phyloP scores from a whole-genome alignment of 2,329 filamentous ascomycete species.

The Hirsutella rhossiliensis region DNA sequence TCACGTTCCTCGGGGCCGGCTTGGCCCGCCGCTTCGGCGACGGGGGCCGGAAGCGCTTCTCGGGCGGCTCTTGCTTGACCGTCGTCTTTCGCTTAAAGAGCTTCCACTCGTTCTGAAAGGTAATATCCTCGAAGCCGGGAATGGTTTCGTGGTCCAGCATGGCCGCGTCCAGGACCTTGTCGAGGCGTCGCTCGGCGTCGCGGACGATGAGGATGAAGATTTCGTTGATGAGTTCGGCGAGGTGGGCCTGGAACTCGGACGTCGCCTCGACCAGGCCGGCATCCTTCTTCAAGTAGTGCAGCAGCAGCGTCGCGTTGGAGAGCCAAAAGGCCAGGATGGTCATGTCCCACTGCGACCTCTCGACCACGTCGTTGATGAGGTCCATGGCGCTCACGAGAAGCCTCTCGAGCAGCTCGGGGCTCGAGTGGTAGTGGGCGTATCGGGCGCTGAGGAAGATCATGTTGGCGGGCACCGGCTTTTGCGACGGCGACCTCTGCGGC shows the following conservation, averaged over 20 bases:
- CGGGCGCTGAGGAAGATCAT: conserved; percentile 91
- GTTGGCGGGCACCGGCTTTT: conserved; percentile 95
- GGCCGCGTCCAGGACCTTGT: conserved; percentile 84
- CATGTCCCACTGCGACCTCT: conserved; percentile 97
- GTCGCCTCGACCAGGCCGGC: conserved; percentile 68
- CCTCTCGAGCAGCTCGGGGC: conserved; percentile 67
- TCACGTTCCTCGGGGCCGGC: conserved; percentile 87
- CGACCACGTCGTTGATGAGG: conserved; percentile 95
- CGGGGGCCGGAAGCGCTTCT: conserved; percentile 83
- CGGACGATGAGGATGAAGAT: conserved; percentile 97
- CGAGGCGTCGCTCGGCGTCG: conserved; percentile 88
- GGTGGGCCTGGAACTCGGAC: conserved; percentile 79
- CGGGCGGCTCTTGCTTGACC: conserved; percentile 77
- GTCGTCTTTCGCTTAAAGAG: conserved; percentile 87
- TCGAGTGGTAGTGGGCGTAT: conserved; percentile 95
- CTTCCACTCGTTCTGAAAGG: conserved; percentile 98
- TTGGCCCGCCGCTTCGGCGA: conserved; percentile 90
- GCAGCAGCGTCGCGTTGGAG: conserved; percentile 86
- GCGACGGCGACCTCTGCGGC: conserved; percentile 85
- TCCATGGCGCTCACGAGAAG: conserved; percentile 81
- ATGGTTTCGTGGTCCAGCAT: conserved; percentile 99
- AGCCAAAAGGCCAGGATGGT: conserved; percentile 98
- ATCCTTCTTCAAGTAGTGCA: conserved; percentile 97
- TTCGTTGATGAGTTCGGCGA: conserved; percentile 91
- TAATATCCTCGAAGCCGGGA: conserved; percentile 89